phyloP scores from a whole-genome alignment of 2,329 filamentous ascomycete species.

The Aspergillus spinulosporus region DNA sequence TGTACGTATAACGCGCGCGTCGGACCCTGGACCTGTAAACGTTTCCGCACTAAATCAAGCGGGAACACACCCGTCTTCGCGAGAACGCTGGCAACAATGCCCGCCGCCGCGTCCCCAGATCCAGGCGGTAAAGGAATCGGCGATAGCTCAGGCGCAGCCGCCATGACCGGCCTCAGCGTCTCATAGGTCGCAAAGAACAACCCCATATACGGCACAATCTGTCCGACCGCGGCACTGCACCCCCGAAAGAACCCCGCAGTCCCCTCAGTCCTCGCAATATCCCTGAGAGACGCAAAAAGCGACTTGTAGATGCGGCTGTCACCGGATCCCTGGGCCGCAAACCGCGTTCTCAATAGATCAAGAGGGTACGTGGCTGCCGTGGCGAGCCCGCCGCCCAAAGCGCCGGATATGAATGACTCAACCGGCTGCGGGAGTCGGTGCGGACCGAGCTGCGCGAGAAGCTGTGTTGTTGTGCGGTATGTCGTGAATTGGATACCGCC shows the following conservation, averaged over 20 bases:
- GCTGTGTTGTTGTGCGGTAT: conserved; percentile 73
- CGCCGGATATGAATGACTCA: conserved; percentile 81
- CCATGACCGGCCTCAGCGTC: conserved; percentile 62
- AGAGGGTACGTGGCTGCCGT: conserved; percentile 88
- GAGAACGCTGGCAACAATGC: conserved; percentile 73
- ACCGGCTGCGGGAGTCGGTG: conserved; percentile 62
- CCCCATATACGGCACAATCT: conserved; percentile 96
- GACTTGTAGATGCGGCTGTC: conserved; percentile 71
- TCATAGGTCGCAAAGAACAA: conserved; percentile 94
- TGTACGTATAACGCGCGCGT: conserved; percentile 77
- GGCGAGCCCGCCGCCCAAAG: conserved; percentile 75
- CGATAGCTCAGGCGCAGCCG: conserved; percentile 29
- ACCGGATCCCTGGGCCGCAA: conserved; percentile 83
- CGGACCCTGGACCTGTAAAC: conserved; percentile 92
- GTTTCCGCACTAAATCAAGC: conserved; percentile 86
- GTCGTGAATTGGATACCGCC: conserved; percentile 84
- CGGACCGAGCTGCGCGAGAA: conserved; percentile 58
- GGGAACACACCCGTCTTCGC: conserved; percentile 92
- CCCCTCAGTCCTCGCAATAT: conserved; percentile 77
- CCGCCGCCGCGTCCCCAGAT: conserved; percentile 79
- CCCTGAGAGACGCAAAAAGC: conserved; percentile 65
- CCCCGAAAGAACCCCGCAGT: conserved; percentile 82
- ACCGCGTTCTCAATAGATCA: conserved; percentile 88
- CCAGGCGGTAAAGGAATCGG: conserved; percentile 61
- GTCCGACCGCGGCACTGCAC: conserved; percentile 73